Percentiles rank a stretch among this genome's conserved stretches.
phyloP scores from a whole-genome alignment of 2,329 filamentous ascomycete genomes.

The Peltaster fructicola region DNA sequence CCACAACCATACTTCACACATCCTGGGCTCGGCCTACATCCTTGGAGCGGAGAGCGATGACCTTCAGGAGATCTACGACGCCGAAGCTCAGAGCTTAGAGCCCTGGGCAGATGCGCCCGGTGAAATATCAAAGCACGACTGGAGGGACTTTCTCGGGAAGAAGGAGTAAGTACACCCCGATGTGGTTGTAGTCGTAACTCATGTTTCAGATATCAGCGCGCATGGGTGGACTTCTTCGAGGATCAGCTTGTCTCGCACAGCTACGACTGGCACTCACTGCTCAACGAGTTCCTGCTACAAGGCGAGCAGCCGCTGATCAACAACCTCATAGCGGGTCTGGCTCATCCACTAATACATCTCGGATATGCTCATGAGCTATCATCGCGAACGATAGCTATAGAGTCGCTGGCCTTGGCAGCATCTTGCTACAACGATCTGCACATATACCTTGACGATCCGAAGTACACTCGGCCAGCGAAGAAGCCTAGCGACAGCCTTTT shows the following conservation, averaged over 20 bases:
- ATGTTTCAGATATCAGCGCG: constrained; percentile 53
- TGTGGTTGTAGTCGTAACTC: constrained; percentile 2
- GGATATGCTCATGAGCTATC: constrained; percentile 86
- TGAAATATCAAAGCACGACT: constrained; percentile 69
- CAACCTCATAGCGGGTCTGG: constrained; percentile 61
- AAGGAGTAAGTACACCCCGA: constrained; percentile 31
- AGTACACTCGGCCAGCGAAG: constrained; percentile 48
- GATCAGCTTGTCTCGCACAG: constrained; percentile 60
- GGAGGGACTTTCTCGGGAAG: constrained; percentile 69
- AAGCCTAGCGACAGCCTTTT: constrained; percentile 44
- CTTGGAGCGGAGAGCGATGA: constrained; percentile 59
- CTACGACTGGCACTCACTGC: constrained; percentile 71
- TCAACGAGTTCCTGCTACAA: constrained; percentile 58
- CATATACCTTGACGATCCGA: constrained; percentile 51
- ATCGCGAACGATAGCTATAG: constrained; percentile 71
- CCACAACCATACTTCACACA: constrained; percentile 71
- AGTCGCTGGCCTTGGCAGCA: constrained; percentile 56
- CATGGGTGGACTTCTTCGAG: constrained; percentile 89
- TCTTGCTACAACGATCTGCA: constrained; percentile 40
- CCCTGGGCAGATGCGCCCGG: constrained; percentile 70
- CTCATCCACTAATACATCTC: constrained; percentile 82
- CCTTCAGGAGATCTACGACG: constrained; percentile 66
- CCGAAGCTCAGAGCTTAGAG: constrained; percentile 52
- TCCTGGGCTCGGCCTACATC: constrained; percentile 70
- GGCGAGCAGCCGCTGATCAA: constrained; percentile 65